A percentile compares a stretch with the other conserved stretches of the same genome.
Conservation (phyloP, 306 rosid genomes). For the Adenanthera pavonina region DNA sequence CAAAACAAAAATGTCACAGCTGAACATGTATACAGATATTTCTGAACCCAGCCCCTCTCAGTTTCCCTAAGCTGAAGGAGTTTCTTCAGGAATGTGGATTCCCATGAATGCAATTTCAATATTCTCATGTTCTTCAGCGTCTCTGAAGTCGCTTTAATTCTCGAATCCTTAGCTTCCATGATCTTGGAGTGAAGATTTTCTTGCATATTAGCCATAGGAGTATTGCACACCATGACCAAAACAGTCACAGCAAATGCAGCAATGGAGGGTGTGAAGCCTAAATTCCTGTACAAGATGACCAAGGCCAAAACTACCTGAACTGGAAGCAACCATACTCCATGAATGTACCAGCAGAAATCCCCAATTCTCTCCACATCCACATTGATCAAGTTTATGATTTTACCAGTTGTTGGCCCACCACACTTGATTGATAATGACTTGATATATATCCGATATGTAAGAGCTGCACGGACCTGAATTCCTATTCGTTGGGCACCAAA, state of each 20-base stretch:
- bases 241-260: conserved; percentile 78
- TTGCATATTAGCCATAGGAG: conserved; percentile 84
- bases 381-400: conserved; percentile 65
- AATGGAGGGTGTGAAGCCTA: conserved; percentile 71
- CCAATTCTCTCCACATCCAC: conserved; percentile 92
- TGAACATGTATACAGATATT: conserved; percentile 77
- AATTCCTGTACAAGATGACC: conserved; percentile 70
- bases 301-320: conserved; percentile 78
- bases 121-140: conserved; percentile 78
- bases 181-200: conserved; percentile 77
- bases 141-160: conserved; percentile 88
- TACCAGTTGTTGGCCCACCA: conserved; percentile 72
- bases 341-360: conserved; percentile 81
- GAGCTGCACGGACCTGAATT: conserved; percentile 74
- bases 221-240: conserved; percentile 80
- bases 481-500: conserved; percentile 86
- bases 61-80: conserved; percentile 70
- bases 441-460: conserved; percentile 61
- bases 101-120: conserved; percentile 92
- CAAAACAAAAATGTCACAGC: conserved; percentile 86
- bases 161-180: conserved; percentile 85
- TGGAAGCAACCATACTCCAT: conserved; percentile 93
- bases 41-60: conserved; percentile 76
- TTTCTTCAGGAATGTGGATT: conserved; percentile 67
- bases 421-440: conserved; percentile 54